Evolutionary conservation across 768 basidiomycete genomes (phyloP).

Genomic region (Trametopsis cervina): DNA sequence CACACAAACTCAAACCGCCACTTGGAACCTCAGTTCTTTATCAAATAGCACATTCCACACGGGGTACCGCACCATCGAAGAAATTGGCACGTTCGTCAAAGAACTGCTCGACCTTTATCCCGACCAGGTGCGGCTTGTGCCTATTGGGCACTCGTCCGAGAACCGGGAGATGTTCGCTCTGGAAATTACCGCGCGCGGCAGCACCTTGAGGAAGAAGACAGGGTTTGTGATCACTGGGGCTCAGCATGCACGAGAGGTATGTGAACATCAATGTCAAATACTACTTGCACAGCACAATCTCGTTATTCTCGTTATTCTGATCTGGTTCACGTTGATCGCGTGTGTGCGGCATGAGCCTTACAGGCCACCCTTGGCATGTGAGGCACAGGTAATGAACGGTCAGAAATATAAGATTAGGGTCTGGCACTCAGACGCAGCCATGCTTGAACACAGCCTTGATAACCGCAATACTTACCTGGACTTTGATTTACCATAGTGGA

Average conservation of each 20-base stretch:
- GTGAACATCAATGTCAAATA: conserved; percentile 20
- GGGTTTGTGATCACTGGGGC: conserved; percentile 67
- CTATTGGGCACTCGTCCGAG: conserved; percentile 50
- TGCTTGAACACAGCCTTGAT: too few relatives aligned
- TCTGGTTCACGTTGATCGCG: too few relatives aligned
- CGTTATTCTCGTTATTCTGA: background rate
- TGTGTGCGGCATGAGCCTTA: too few relatives aligned
- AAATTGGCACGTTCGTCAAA: conserved; percentile 45
- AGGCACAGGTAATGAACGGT: too few relatives aligned
- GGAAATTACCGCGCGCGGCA: conserved; percentile 33
- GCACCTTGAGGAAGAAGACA: conserved; percentile 10
- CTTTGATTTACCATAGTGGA: too few relatives aligned
- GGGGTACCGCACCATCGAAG: conserved; percentile 49
- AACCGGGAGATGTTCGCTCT: conserved; percentile 53
- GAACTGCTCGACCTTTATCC: conserved; percentile 42
- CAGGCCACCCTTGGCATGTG: too few relatives aligned
- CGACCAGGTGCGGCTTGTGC: conserved; percentile 35
- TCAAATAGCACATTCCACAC: conserved; percentile 31
- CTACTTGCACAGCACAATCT: background rate
- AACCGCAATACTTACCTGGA: too few relatives aligned
- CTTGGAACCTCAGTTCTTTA: conserved; percentile 21
- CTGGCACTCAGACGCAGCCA: too few relatives aligned
- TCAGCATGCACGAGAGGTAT: conserved; percentile 70
- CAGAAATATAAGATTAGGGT: too few relatives aligned
- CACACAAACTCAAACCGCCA: background rate